Evolutionary conservation across 768 basidiomycete species (phyloP), one percentile per base, ranked within the genome.

Genomic region (Trametes gibbosa): DNA sequence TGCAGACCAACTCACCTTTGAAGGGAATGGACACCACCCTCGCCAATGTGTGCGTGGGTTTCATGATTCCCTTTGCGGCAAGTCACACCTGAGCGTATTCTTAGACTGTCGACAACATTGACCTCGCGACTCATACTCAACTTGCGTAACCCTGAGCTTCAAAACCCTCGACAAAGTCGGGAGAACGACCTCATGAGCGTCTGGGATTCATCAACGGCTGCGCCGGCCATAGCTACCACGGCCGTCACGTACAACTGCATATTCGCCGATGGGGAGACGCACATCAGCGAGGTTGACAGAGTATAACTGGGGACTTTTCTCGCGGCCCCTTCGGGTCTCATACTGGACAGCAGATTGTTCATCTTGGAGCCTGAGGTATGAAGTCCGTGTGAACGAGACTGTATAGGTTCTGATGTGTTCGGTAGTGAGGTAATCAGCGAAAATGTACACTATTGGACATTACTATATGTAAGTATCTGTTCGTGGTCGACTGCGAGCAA

Each of bases 51-150:
- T 64, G 24, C 37, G 59, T 55, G 14, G 21, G 8, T n/a, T 25
- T 35, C 19, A 29, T 14, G 48, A 17, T 50, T 7, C 29, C 29
- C 29, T 32, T 32, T 32, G 5, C 10, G 29, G 29, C 29, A 32
- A 5, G 29, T 4, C 29, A 10, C 4, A 32, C 10, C 10, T 32
- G 29, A 32, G 29, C 29, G 29, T 32, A 24, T 45, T 35, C 43
- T 2, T 17, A 64, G 63, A 14, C 23, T 64, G 7, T 61, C 63
- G 9, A 58, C 47, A 14, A 55, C 59, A 5, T 39, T 64, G 9
- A 56, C 56, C 14, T 64, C 63, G 9, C 51, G 63, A 19, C 39
- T 64, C 1, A 64, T 64, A 3, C 59, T 64, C 40, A 64, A 64
- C 25, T 37, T 64, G 9, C 59, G 63, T n/a, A 45, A 58, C 14